These are phyloP conservation scores for Hypoxylon fragiforme DNA, from an alignment of 495 filamentous ascomycete genomes.

Conservation along the genomic window DNA sequence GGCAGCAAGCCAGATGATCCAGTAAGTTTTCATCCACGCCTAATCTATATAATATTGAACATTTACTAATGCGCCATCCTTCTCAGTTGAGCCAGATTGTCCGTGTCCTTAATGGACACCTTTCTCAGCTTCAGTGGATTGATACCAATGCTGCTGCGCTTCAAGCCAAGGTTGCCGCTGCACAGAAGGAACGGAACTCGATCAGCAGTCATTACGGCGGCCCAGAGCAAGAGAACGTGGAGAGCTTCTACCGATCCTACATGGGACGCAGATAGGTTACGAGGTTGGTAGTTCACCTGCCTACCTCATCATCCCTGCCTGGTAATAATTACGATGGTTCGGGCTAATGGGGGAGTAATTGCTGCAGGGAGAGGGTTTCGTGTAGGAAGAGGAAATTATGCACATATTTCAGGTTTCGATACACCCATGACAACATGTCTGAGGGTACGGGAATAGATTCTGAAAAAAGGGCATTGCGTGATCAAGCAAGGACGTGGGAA, in stretches of 20 bases:
- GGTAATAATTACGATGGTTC: too few relatives aligned
- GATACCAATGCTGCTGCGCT: constrained; percentile 81
- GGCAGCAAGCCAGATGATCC: constrained; percentile 88
- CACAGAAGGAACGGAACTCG: constrained; percentile 72
- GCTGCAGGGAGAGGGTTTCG: neutral
- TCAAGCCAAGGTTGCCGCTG: constrained; percentile 73
- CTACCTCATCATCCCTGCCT: too few relatives aligned
- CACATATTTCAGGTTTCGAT: constrained; percentile 28
- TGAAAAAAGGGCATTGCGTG: too few relatives aligned
- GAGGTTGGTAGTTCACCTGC: too few relatives aligned
- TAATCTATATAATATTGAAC: constrained; percentile 2
- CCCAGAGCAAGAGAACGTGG: constrained; percentile 65
- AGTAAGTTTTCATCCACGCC: constrained; percentile 55
- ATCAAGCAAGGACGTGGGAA: constrained; percentile 25
- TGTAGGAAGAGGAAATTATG: constrained; percentile 11
- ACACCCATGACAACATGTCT: constrained; percentile 10
- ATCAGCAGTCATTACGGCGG: constrained; percentile 64
- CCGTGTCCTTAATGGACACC: constrained; percentile 87
- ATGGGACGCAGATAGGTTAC: constrained; percentile 62
- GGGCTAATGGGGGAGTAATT: neutral
- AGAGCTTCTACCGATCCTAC: constrained; percentile 82
- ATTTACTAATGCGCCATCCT: constrained; percentile 9
- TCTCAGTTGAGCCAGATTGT: constrained; percentile 87
- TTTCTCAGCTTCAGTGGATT: constrained; percentile 86
- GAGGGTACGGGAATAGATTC: constrained; percentile 14